Evolutionary conservation across 441 rosid genomes (phyloP).

Genomic region (Brassica hybrid): DNA sequence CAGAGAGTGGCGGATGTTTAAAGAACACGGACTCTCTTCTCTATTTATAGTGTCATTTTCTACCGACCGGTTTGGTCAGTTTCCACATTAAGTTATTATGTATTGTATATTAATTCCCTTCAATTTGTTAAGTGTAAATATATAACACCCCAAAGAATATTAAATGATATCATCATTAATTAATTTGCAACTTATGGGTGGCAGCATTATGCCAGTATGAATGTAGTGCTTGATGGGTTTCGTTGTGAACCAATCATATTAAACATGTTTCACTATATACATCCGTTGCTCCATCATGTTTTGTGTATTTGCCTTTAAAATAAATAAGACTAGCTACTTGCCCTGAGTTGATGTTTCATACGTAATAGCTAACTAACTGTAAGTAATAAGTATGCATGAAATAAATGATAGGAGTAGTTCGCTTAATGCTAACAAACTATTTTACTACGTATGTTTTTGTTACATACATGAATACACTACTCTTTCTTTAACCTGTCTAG

Average conservation of each 20-base stretch:
- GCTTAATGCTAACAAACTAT: not conserved
- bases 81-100: constrained; percentile 27
- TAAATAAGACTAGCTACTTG: constrained; percentile 1
- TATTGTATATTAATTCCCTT: constrained; percentile 25
- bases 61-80: constrained; percentile 41
- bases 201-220: constrained; percentile 10
- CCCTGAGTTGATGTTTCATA: constrained; percentile 2
- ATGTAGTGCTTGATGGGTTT: constrained; percentile 3
- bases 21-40: constrained; percentile 20
- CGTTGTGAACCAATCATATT: constrained; percentile 23
- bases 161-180: not conserved
- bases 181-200: constrained; percentile 17
- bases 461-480: not conserved
- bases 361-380: not conserved
- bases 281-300: constrained; percentile 34
- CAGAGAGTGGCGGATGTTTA: not conserved
- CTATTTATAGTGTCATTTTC: constrained; percentile 25
- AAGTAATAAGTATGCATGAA: not conserved
- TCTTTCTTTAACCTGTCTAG: not conserved
- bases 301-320: not conserved
- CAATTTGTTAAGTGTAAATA: not conserved
- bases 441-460: not conserved
- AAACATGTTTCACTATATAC: constrained; percentile 17
- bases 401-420: not conserved
- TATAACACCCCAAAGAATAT: constrained; percentile 10